Evolutionary conservation across 2,329 filamentous ascomycete genomes (phyloP).

Genomic region (Cryphonectria radicalis): DNA sequence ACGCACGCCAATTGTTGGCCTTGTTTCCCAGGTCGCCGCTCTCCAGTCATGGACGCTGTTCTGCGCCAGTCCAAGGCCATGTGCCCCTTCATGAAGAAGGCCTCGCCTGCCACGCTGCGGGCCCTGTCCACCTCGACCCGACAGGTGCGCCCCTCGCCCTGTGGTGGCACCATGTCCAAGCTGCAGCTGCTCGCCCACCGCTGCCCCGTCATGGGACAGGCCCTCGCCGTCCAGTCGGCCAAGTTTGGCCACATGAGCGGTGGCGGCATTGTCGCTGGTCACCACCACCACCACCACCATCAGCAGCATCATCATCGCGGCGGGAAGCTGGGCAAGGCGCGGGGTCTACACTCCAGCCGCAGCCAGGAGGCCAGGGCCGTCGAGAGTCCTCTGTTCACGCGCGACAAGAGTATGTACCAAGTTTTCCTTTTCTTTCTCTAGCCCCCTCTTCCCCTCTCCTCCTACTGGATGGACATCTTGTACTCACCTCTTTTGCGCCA

Average conservation of each 20-base stretch:
- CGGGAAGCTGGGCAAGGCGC: constrained; percentile 65
- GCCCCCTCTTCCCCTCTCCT: not conserved
- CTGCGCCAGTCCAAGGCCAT: constrained; percentile 94
- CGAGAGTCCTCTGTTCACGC: constrained; percentile 59
- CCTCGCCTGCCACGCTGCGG: constrained; percentile 87
- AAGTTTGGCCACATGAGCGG: constrained; percentile 51
- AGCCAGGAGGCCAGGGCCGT: constrained; percentile 78
- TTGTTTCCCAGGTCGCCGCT: too few species aligned
- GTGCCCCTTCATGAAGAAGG: constrained; percentile 97
- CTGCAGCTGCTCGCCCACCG: constrained; percentile 91
- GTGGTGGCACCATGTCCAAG: constrained; percentile 95
- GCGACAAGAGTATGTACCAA: constrained; percentile 53
- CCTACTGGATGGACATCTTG: too few species aligned
- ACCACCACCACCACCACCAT: not conserved
- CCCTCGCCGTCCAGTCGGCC: constrained; percentile 82
- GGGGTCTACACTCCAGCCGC: constrained; percentile 75
- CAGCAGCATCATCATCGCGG: constrained; percentile 41
- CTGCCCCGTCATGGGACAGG: constrained; percentile 99
- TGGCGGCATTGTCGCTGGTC: constrained; percentile 38
- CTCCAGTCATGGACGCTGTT: constrained; percentile 79
- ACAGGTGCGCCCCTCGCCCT: constrained; percentile 64
- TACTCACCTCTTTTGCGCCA: too few species aligned
- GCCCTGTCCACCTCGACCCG: constrained; percentile 78
- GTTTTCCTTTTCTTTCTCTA: not conserved
- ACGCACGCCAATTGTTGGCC: constrained; percentile 2